Evolutionary conservation across 2,329 filamentous ascomycete species (phyloP).

Genomic region (Ophiostoma novo-ulmi): DNA sequence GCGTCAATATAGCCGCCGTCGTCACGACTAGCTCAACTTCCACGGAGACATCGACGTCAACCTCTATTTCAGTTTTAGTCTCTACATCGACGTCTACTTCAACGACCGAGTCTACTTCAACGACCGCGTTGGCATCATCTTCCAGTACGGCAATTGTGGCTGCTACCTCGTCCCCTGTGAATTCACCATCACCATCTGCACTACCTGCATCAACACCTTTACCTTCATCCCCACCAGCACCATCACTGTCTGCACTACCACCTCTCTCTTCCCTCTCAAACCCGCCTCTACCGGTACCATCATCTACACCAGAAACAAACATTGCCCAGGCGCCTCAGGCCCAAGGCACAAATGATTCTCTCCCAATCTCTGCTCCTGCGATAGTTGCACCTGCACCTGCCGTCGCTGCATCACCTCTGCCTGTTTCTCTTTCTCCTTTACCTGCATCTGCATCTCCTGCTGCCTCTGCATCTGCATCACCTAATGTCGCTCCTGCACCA

Average conservation of each 20-base stretch:
- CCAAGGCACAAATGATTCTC: background rate
- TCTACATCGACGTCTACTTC: conserved; percentile 12
- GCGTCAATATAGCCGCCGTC: conserved; percentile 23
- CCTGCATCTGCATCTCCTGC: background rate
- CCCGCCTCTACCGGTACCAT: background rate
- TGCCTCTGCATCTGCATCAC: background rate
- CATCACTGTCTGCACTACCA: background rate
- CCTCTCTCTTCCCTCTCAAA: background rate
- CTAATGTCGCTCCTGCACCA: conserved; percentile 20
- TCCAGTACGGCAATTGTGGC: conserved; percentile 14
- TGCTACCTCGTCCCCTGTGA: background rate
- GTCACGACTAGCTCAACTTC: conserved; percentile 24
- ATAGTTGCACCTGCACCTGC: background rate
- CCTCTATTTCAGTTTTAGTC: conserved; percentile 16
- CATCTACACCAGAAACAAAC: background rate
- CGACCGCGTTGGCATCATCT: conserved; percentile 25
- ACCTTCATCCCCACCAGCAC: background rate
- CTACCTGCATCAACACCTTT: background rate
- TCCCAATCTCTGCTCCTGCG: background rate
- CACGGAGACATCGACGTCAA: conserved; percentile 20
- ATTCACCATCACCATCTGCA: background rate
- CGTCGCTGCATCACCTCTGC: background rate
- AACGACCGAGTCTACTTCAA: conserved; percentile 27
- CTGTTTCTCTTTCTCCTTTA: background rate
- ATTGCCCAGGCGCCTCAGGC: background rate